Base-by-base conservation (phyloP, 176 grass and related monocot genomes). In the Typha latifolia region DNA sequence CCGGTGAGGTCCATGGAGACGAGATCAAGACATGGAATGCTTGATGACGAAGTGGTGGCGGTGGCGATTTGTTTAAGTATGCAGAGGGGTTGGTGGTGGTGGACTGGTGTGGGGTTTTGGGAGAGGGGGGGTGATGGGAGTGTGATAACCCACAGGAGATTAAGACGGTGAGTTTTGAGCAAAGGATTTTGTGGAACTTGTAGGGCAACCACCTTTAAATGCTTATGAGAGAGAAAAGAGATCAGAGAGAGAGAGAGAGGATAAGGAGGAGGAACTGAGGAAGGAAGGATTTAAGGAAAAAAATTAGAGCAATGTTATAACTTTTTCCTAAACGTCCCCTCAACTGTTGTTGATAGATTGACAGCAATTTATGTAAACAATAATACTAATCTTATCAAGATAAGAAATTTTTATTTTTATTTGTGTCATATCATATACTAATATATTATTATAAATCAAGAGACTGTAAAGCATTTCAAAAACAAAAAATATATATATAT, bases 121-220 rank as follows among this genome's bases (percentile, higher is more conserved):
- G 23, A 23, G 26, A 3, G 15, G n/a, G n/a, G n/a, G n/a, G n/a
- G n/a, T n/a, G 16, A 3, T 19, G 16, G n/a, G 53, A 59, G 53
- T 19, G 53, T 19, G 53, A 22, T 2, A 22, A 21, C 14, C n/a
- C 51, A 18, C 14, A 55, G 14, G 37, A 63, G 47, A 31, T 7
- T 14, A n/a, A 49, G 10, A 26, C 2, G 4, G 31, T 23, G 32
- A 14, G n/a, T 0, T 24, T 12, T 49, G 27, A 12, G 48, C 9
- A 26, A 47, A 49, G 56, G 50, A 26, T 20, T 32, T 69, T 51
- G 43, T 55, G 48, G 67, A 69, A 21, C 67, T 53, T 69, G 49
- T 69, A 69, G 67, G 67, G 49, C 67, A 69, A 12, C 53, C 16
- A 59, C 15, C 53, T 59, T 56, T n/a, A n/a, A 56, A 6, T 59